These are phyloP conservation scores for Russula griseocarnosa DNA, from an alignment of 768 basidiomycete genomes.

Conservation along the genomic window DNA sequence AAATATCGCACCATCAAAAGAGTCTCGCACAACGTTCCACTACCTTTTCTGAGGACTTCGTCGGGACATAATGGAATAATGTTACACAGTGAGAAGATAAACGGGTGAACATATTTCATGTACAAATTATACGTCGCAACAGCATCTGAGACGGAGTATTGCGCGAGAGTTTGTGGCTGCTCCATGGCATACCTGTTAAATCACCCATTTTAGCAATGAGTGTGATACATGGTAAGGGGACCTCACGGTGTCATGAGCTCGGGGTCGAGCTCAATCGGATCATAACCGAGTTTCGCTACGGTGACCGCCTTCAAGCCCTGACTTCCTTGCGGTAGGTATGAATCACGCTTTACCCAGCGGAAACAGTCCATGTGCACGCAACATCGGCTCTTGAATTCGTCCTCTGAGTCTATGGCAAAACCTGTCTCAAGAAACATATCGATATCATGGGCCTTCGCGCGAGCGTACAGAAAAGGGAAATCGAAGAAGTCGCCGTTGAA, in stretches of 20 bases:
- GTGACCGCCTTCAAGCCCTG: conserved; percentile 99
- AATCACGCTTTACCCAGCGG: conserved; percentile 99
- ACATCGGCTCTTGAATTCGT: conserved; percentile 88
- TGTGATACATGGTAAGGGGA: background rate
- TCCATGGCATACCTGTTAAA: conserved; percentile 85
- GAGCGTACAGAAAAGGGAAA: conserved; percentile 91
- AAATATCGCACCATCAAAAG: conserved; percentile 79
- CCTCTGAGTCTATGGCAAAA: conserved; percentile 85
- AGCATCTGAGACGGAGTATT: conserved; percentile 99
- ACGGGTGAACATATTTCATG: conserved; percentile 99
- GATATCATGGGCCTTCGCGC: conserved; percentile 83
- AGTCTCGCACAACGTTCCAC: conserved; percentile 95
- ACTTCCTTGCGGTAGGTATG: conserved; percentile 96
- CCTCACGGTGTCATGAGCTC: conserved; percentile 97
- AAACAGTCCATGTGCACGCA: conserved; percentile 99
- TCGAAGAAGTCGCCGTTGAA: conserved; percentile 99
- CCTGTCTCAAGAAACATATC: conserved; percentile 96
- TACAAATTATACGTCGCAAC: conserved; percentile 99
- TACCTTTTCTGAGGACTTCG: conserved; percentile 93
- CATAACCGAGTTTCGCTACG: conserved; percentile 90
- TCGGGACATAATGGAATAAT: conserved; percentile 97
- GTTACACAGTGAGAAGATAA: conserved; percentile 98
- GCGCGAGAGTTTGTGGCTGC: conserved; percentile 89
- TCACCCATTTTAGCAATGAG: background rate
- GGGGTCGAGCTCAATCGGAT: conserved; percentile 95